Percentiles rank a stretch among this genome's conserved stretches.
These are phyloP conservation scores for Priceomyces melissophilus DNA, from an alignment of 805 yeast genomes.

Conservation along the genomic window DNA sequence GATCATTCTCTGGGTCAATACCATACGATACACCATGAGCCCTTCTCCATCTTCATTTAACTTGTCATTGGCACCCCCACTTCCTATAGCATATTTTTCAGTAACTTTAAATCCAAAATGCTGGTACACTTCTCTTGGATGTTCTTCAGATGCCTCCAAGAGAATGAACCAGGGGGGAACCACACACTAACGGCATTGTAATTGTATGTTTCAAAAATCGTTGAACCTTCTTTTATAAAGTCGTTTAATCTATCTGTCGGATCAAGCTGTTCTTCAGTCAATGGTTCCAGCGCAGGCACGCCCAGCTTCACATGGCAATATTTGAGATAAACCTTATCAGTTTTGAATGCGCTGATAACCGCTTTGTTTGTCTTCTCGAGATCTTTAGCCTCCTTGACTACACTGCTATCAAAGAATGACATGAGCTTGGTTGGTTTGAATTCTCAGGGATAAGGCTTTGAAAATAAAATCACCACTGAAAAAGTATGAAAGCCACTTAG, in stretches of 20 bases:
- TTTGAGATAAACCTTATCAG: neutral
- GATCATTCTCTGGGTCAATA: neutral
- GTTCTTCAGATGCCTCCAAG: constrained; percentile 7
- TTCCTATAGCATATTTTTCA: constrained; percentile 2
- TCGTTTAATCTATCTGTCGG: constrained; percentile 1
- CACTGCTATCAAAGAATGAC: too few species aligned
- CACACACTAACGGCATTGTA: constrained; percentile 10
- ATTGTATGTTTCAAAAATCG: constrained; percentile 3
- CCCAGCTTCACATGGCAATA: neutral
- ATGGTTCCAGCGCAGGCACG: neutral
- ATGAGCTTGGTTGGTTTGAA: too few species aligned
- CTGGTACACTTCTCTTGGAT: constrained; percentile 7
- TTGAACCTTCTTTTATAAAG: constrained; percentile 3
- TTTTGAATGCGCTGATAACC: constrained; percentile 2
- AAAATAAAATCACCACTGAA: too few species aligned
- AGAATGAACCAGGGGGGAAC: constrained; percentile 11
- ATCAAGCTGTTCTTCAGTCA: constrained; percentile 1
- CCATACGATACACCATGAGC: neutral
- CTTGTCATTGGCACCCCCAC: neutral
- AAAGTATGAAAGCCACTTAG: too few species aligned
- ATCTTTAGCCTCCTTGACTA: constrained; percentile 1
- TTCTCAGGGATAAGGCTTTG: too few species aligned
- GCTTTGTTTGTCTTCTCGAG: constrained; percentile 3
- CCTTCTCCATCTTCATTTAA: constrained; percentile 1
- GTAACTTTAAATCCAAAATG: constrained; percentile 7